Base-by-base conservation (phyloP, 805 yeast genomes). In the Maudiozyma saulgeensis region DNA sequence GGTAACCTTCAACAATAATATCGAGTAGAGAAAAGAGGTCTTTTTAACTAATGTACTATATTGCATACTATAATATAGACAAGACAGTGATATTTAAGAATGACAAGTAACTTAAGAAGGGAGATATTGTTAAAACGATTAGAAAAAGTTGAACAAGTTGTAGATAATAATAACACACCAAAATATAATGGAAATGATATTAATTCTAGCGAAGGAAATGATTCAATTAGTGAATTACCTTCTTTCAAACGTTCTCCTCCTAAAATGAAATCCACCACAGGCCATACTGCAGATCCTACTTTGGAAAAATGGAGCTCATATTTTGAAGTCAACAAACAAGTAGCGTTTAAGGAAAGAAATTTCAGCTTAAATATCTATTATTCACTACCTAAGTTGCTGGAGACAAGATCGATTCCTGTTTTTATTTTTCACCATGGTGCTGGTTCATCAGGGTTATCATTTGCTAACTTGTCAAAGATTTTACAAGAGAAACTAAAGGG, bases 351-450 rank as follows among this genome's bases (percentile, higher is more conserved):
- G 5, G 56, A 56, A 12, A 50, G 60, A 44, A 54, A 53, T 37
- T 54, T 56, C 39, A 39, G 50, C 6, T 78, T 81, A 60, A 77
- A 81, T 51, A 76, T 80, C 0, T 86, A 81, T 61, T 85, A 73
- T 55, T 69, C 70, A 8, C 71, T 78, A 0, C 90, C 95, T 0
- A 46, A 23, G 0, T 61, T 71, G 0, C 4, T 15, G 1, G 50
- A 54, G 9, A 48, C 46, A 5, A 35, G 49, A 1, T 53, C 66
- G 21, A 51, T 65, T 18, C 88, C 95, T 0, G 57, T 88, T 1
- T 80, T 86, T 56, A 68, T 93, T 1, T 80, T 82, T 56, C 93
- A 87, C 55, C 99, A 93, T 65, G 99, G 99, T 2, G 97, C 96
- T 1, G 99, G 98, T 0, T 89, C 97, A 0, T 78, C 87, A 1